Percentiles rank a stretch among this genome's conserved stretches.
These are phyloP conservation scores for sweet orange (Citrus sinensis) DNA, from an alignment of 345 rosid genomes.

Conservation along the genomic window DVS_A1.0 CM039164.1:19379501-19380000, in stretches of 20 bases:
- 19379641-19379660: too few species aligned
- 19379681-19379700: background rate
- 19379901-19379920: background rate
- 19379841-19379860: background rate
- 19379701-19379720: background rate
- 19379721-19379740: background rate
- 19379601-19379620: constrained; percentile 26
- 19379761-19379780: background rate
- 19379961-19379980: background rate
- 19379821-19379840: background rate
- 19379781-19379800: background rate
- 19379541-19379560: constrained; percentile 37
- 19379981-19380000: background rate
- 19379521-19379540: constrained; percentile 15
- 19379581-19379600: constrained; percentile 25
- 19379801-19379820: background rate
- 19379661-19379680: background rate
- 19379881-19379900: background rate
- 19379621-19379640: constrained; percentile 26
- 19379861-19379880: background rate
- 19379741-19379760: background rate
- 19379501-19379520: background rate
- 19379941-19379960: background rate
- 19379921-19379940: background rate
- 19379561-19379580: constrained; percentile 35